Percentiles rank a stretch among this genome's conserved stretches.
These are phyloP conservation scores for Arthrinium puccinioides DNA, from an alignment of 2,329 filamentous ascomycete species.

Conservation along the genomic window DNA sequence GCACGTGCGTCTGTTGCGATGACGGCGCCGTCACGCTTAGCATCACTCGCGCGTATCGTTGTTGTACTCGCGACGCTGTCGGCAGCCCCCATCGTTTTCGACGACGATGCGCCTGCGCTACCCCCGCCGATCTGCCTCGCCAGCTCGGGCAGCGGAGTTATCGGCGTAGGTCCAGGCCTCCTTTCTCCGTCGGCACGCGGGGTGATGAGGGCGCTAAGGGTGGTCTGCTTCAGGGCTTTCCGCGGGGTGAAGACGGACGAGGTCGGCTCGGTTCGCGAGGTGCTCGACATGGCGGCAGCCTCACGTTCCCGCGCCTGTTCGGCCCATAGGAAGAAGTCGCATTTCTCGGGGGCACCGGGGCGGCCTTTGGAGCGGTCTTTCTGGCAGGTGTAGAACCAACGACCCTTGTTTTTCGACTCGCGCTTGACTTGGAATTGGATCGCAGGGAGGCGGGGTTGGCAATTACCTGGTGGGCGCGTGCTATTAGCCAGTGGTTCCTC, in stretches of 20 bases:
- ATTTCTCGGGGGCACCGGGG: slow-evolving; percentile 21
- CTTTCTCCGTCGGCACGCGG: slow-evolving; percentile 12
- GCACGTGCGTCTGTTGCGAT: not conserved
- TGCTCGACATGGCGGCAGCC: slow-evolving; percentile 33
- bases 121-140: slow-evolving; percentile 3
- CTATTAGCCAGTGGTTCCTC: too few relatives aligned
- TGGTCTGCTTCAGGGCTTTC: slow-evolving; percentile 17
- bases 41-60: slow-evolving; percentile 8
- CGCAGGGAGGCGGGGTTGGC: slow-evolving; percentile 40
- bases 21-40: not conserved
- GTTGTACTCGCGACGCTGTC: slow-evolving; percentile 8
- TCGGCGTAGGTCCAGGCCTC: slow-evolving; percentile 6
- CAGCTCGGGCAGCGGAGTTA: slow-evolving; percentile 11
- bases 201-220: slow-evolving; percentile 18
- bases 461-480: too few relatives aligned
- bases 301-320: slow-evolving; percentile 43
- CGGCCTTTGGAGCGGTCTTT: slow-evolving; percentile 28
- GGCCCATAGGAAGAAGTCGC: slow-evolving; percentile 52
- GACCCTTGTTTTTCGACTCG: slow-evolving; percentile 40
- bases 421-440: slow-evolving; percentile 42
- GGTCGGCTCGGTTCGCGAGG: slow-evolving; percentile 33
- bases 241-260: not conserved
- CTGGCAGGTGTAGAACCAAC: slow-evolving; percentile 47
- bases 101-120: slow-evolving; percentile 1
- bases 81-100: too few relatives aligned